These are phyloP conservation scores for Lepidium aucheri DNA, from an alignment of 345 rosid species.

Conservation along the genomic window DNA sequence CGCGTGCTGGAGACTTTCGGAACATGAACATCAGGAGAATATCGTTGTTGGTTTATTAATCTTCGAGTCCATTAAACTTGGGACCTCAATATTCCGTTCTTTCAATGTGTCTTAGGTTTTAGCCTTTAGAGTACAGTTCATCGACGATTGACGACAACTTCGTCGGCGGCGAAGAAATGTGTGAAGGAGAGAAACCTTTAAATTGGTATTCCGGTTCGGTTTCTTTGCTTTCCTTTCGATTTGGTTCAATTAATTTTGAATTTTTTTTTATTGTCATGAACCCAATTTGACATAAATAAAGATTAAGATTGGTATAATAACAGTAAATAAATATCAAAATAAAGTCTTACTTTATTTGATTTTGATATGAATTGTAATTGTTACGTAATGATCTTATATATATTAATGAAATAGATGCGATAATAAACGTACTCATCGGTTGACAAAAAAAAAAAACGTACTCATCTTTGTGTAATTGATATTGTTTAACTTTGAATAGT, in stretches of 20 bases:
- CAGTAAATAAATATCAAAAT: no score
- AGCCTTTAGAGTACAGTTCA: neutral
- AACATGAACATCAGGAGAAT: constrained; percentile 42
- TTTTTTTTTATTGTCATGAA: neutral
- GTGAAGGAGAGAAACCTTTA: constrained; percentile 5
- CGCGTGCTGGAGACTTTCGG: constrained; percentile 22
- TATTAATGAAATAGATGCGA: no score
- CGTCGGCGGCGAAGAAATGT: constrained; percentile 5
- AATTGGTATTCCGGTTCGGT: neutral
- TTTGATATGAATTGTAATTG: no score
- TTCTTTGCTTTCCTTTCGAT: neutral
- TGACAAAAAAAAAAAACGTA: no score
- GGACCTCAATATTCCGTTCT: neutral
- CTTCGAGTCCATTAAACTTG: neutral
- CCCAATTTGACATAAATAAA: no score
- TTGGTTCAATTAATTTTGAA: neutral
- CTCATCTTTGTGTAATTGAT: no score
- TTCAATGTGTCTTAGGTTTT: neutral
- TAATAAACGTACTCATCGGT: no score
- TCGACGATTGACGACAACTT: constrained; percentile 9
- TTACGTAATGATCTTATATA: no score
- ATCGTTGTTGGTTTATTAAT: neutral
- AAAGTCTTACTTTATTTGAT: no score
- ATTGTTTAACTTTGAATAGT: no score
- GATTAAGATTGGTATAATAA: no score